A percentile compares a stretch with the other conserved stretches of the same genome.
These are phyloP conservation scores for Aspergillus biplanus DNA, from an alignment of 495 filamentous ascomycete species.

Conservation along the genomic window DNA sequence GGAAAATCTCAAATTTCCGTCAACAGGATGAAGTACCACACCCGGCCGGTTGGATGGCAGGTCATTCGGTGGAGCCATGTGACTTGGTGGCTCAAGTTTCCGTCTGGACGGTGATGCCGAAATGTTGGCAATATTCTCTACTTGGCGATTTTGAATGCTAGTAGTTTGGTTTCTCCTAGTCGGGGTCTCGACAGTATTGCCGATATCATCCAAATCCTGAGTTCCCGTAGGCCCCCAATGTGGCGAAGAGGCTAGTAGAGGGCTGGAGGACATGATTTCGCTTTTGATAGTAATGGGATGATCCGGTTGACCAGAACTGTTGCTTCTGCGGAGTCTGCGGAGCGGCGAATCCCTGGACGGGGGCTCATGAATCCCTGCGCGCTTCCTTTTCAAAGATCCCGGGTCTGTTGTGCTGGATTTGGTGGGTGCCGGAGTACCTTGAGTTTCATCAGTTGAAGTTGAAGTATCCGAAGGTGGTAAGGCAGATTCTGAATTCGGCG, in stretches of 20 bases:
- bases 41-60: conserved; percentile 1
- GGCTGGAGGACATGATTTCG: conserved; percentile 39
- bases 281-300: conserved; percentile 35
- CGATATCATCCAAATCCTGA: conserved; percentile 76
- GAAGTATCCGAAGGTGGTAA: conserved; percentile 26
- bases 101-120: conserved; percentile 3
- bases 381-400: conserved; percentile 30
- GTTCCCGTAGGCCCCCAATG: conserved; percentile 42
- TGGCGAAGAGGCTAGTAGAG: conserved; percentile 35
- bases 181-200: conserved; percentile 64
- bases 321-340: neutral
- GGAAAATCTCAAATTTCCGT: conserved; percentile 25
- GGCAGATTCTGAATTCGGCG: conserved; percentile 9
- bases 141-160: neutral
- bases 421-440: conserved; percentile 30
- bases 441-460: conserved; percentile 18
- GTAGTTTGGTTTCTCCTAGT: conserved; percentile 51
- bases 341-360: neutral
- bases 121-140: neutral
- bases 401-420: conserved; percentile 40
- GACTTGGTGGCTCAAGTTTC: neutral
- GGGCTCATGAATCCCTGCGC: conserved; percentile 20
- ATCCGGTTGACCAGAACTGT: conserved; percentile 11
- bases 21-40: conserved; percentile 28
- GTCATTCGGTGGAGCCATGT: neutral